Base-by-base conservation (phyloP, 192 early-diverging fungal species). In the Mortierella alpina region DNA sequence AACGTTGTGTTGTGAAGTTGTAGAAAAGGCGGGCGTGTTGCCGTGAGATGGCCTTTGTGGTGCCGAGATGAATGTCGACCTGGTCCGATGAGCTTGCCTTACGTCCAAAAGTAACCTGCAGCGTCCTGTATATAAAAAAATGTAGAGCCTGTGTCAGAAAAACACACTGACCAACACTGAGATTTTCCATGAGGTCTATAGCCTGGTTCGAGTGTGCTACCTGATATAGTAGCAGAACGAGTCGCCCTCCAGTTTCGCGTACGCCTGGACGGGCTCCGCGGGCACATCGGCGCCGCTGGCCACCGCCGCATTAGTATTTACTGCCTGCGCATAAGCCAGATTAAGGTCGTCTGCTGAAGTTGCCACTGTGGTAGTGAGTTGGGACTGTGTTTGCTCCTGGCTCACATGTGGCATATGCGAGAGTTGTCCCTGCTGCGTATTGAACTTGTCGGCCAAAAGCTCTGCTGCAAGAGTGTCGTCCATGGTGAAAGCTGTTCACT, bases 221-320 rank as follows among this genome's bases (percentile, higher is more conserved):
- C 74, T 83, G 54, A 97, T 91, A 65, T 93, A 95, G 83, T 95
- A 96, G 68, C 90, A 93, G 59, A 95, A 90, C 15, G 90, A 89
- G 17, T 92, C 87, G 31, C 95, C 92, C 76, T 95, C 93, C n/a
- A 96, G 89, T 82, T 96, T 96, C 17, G 95, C 95, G 75, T 95
- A 96, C 0, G 94, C 94, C 79, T 94, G 93, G 6, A 96, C 91
- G 2, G 92, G 91, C 14, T 76, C 74, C n/a, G 61, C 49, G 8
- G 70, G 57, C 2, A 54, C 41, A 1, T 77, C 66, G 12, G 50
- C 47, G 41, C 63, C 56, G 22, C 40, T 63, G 23, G 64, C 46
- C 11, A 58, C 40, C 9, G 67, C 66, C 1, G 15, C 47, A 47
- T 68, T 68, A 46, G 42, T 59, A 18, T 62, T 67, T 2, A 58